Evolutionary conservation across 176 grass and related monocot species (phyloP).

Genomic region (Ensete glaucum): DNA sequence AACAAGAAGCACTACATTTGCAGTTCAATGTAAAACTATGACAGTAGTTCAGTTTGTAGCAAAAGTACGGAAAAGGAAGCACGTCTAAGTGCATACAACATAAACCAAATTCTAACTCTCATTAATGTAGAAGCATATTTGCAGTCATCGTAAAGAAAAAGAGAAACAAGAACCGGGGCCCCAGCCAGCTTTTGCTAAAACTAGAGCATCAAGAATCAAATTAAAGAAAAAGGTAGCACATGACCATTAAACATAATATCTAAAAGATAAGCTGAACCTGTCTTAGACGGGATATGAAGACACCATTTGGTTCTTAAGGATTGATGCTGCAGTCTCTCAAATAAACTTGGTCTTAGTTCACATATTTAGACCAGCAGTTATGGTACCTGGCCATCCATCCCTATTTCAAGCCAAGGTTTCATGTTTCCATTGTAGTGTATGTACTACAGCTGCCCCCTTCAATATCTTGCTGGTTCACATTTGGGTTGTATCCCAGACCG

Average conservation of each 20-base stretch:
- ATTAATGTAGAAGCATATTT: not conserved
- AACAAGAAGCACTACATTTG: no score
- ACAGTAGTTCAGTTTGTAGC: no score
- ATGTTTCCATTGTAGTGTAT: constrained; percentile 96
- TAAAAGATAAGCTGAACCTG: constrained; percentile 3
- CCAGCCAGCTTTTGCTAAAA: constrained; percentile 25
- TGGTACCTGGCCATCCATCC: constrained; percentile 55
- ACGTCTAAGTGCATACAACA: not conserved
- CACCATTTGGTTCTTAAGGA: constrained; percentile 25
- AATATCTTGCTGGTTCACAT: constrained; percentile 54
- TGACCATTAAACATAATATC: not conserved
- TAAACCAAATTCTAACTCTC: not conserved
- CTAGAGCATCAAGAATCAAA: constrained; percentile 48
- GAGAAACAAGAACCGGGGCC: constrained; percentile 21
- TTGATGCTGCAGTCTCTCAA: constrained; percentile 75
- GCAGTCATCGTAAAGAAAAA: not conserved
- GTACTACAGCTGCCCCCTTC: constrained; percentile 51
- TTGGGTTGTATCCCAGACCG: constrained; percentile 83
- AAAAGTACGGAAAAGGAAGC: not conserved
- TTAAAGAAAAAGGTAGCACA: constrained; percentile 21
- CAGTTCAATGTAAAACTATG: no score
- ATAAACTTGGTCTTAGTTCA: constrained; percentile 53
- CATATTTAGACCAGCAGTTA: constrained; percentile 62
- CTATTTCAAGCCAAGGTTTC: constrained; percentile 93
- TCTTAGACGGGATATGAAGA: not conserved